These are phyloP conservation scores for Salix exigua DNA, from an alignment of 345 rosid genomes.

Conservation along the genomic window DNA sequence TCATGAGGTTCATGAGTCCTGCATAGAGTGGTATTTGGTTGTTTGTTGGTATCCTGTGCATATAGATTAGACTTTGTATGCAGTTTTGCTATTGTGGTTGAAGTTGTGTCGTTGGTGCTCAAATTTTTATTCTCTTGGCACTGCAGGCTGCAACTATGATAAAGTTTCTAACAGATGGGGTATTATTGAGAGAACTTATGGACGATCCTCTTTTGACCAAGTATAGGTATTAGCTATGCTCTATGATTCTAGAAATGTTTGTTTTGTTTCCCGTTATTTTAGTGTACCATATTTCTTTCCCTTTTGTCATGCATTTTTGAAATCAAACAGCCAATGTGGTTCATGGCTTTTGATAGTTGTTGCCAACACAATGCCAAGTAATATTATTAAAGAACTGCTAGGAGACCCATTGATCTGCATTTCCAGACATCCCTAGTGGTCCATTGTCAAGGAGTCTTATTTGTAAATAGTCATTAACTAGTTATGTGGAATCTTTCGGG, in stretches of 20 bases:
- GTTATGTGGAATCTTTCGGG: too few species aligned
- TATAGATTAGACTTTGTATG: background rate
- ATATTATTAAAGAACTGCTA: background rate
- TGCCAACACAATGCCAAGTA: background rate
- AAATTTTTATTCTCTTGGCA: slow-evolving; percentile 29
- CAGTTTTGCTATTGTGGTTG: background rate
- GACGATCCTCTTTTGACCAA: slow-evolving; percentile 96
- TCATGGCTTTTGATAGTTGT: background rate
- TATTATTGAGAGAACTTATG: slow-evolving; percentile 95
- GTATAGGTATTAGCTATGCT: slow-evolving; percentile 56
- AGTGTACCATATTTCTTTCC: background rate
- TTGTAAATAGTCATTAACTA: too few species aligned
- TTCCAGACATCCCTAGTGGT: background rate
- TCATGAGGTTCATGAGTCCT: background rate
- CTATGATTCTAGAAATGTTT: slow-evolving; percentile 1
- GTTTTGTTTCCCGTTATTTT: background rate
- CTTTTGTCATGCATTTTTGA: background rate
- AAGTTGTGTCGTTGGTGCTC: slow-evolving; percentile 3
- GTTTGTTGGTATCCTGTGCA: background rate
- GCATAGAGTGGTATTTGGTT: background rate
- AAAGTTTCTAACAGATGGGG: slow-evolving; percentile 94
- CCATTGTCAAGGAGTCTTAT: background rate
- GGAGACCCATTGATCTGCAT: background rate
- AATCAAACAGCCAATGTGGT: background rate
- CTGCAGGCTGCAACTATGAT: slow-evolving; percentile 67